These are phyloP conservation scores for Pichia sp. DNA, from an alignment of 1,139 yeast genomes.

Conservation along the genomic window DNA sequence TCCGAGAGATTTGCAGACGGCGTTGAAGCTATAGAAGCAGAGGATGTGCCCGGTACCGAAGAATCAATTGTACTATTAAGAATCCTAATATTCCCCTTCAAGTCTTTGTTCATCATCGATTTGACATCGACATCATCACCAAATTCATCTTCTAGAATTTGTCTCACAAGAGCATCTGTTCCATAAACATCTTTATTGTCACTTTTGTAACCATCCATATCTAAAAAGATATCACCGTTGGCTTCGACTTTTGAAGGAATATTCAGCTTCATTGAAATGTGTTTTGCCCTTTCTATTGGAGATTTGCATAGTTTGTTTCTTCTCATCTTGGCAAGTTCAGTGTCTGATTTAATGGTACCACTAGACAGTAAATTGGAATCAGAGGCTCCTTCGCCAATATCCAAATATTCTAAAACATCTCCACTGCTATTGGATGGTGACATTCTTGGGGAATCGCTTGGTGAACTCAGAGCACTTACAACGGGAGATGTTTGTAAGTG, in stretches of 20 bases:
- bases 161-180: slow-evolving; percentile 66
- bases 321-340: not conserved
- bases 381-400: slow-evolving; percentile 30
- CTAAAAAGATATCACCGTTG: slow-evolving; percentile 86
- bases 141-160: slow-evolving; percentile 66
- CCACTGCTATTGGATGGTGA: slow-evolving; percentile 23
- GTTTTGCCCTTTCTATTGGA: slow-evolving; percentile 60
- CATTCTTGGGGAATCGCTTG: slow-evolving; percentile 52
- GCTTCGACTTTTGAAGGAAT: slow-evolving; percentile 87
- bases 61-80: slow-evolving; percentile 22
- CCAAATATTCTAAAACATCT: slow-evolving; percentile 51
- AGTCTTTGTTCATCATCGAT: slow-evolving; percentile 54
- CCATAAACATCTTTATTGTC: slow-evolving; percentile 68
- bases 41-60: slow-evolving; percentile 25
- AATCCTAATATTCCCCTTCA: slow-evolving; percentile 70
- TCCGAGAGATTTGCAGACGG: slow-evolving; percentile 1
- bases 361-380: slow-evolving; percentile 10
- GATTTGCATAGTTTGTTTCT: slow-evolving; percentile 12
- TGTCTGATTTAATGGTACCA: slow-evolving; percentile 1
- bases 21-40: not conserved
- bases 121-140: slow-evolving; percentile 50
- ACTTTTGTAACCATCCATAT: slow-evolving; percentile 95
- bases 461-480: slow-evolving; percentile 72
- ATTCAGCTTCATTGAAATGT: slow-evolving; percentile 64
- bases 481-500: slow-evolving; percentile 90